These are phyloP conservation scores for Exophiala phaeomuriformis DNA, from an alignment of 2,329 filamentous ascomycete species.

Conservation along the genomic window DNA sequence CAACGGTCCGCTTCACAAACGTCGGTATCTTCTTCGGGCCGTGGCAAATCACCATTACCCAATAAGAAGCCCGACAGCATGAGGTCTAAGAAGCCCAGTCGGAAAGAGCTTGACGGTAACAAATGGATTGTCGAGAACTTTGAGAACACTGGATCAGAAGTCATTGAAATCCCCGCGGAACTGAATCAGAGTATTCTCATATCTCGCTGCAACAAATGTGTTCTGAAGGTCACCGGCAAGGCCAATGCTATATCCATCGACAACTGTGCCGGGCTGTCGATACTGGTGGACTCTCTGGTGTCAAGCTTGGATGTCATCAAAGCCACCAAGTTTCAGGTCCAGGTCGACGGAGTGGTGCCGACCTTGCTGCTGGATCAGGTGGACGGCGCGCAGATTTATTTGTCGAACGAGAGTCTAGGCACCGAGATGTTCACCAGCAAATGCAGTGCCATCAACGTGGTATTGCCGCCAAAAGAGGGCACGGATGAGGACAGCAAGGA, in stretches of 20 bases:
- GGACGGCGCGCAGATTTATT: slow-evolving; percentile 80
- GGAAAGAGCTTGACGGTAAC: slow-evolving; percentile 73
- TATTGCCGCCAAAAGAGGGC: slow-evolving; percentile 61
- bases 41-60: slow-evolving; percentile 79
- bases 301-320: slow-evolving; percentile 94
- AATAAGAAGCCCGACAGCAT: slow-evolving; percentile 80
- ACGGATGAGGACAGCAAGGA: slow-evolving; percentile 77
- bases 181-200: slow-evolving; percentile 87
- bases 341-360: slow-evolving; percentile 77
- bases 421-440: slow-evolving; percentile 89
- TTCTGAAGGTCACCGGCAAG: slow-evolving; percentile 83
- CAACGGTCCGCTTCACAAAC: slow-evolving; percentile 48
- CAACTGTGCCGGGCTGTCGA: slow-evolving; percentile 74
- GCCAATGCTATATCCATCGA: slow-evolving; percentile 95
- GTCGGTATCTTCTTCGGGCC: slow-evolving; percentile 44
- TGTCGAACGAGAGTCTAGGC: slow-evolving; percentile 67
- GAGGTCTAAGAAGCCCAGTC: slow-evolving; percentile 72
- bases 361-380: slow-evolving; percentile 90
- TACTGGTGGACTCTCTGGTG: slow-evolving; percentile 83
- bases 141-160: slow-evolving; percentile 60
- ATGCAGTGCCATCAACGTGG: slow-evolving; percentile 77
- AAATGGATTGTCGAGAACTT: slow-evolving; percentile 98
- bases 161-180: slow-evolving; percentile 73
- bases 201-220: slow-evolving; percentile 82
- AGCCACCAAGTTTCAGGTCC: slow-evolving; percentile 86